phyloP scores from a whole-genome alignment of 306 rosid genomes.

The Sicyos baderoa region DNA sequence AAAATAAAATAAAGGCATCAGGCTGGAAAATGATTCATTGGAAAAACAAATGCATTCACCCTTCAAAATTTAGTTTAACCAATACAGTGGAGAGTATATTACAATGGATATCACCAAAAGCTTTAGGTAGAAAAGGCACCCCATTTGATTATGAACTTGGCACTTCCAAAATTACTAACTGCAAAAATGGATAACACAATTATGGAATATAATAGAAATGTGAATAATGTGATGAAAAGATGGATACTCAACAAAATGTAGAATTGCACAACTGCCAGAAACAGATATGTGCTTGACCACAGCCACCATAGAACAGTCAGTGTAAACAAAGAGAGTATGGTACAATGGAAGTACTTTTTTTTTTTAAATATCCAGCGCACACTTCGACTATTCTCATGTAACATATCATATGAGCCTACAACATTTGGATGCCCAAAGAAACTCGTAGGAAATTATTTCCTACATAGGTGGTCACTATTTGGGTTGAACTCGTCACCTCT shows the following conservation, averaged over 20 bases:
- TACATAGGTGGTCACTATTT: no score
- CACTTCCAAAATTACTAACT: neutral
- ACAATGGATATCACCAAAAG: neutral
- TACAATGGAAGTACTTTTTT: no score
- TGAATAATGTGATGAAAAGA: neutral
- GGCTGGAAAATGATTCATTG: neutral
- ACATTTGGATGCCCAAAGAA: no score
- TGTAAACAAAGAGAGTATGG: no score
- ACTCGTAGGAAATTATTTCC: no score
- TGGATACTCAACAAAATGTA: no score
- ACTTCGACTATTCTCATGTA: no score
- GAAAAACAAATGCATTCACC: neutral
- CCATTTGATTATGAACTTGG: neutral
- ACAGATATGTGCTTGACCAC: neutral
- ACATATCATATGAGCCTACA: no score
- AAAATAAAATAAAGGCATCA: neutral
- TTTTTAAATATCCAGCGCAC: no score
- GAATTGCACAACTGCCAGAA: neutral
- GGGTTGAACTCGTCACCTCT: no score
- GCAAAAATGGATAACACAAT: neutral
- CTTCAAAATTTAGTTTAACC: neutral
- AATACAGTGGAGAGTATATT: neutral
- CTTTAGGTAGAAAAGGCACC: neutral
- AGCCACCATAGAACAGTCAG: no score
- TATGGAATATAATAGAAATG: neutral